Percentiles rank a stretch among this genome's conserved stretches.
phyloP scores from a whole-genome alignment of 257 asterid genomes.

The Solanum sitiens region DNA sequence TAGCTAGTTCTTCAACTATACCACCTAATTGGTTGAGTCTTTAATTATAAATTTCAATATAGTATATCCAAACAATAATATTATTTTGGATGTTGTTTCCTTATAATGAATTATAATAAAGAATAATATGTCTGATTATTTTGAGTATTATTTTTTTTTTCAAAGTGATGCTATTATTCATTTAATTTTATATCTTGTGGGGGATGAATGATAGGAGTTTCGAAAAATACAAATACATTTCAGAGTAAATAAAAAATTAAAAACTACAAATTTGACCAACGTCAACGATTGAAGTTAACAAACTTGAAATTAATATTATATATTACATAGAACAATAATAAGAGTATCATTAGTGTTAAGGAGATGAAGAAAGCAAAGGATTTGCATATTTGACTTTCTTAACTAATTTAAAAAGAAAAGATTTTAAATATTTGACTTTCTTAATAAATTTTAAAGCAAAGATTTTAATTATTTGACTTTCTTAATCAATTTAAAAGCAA shows the following conservation, averaged over 20 bases:
- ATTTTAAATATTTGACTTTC: too few relatives aligned
- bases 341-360: too few relatives aligned
- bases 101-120: not conserved
- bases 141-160: not conserved
- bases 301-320: not conserved
- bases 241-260: not conserved
- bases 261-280: not conserved
- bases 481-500: too few relatives aligned
- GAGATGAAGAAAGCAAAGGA: too few relatives aligned
- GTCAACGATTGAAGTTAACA: not conserved
- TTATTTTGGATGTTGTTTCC: not conserved
- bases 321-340: too few relatives aligned
- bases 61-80: not conserved
- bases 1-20: not conserved
- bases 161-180: not conserved
- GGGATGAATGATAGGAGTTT: not conserved
- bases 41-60: not conserved
- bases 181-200: conserved; percentile 7
- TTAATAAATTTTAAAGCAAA: too few relatives aligned
- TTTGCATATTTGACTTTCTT: too few relatives aligned
- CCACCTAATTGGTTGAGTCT: not conserved
- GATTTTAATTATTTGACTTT: too few relatives aligned
- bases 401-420: too few relatives aligned
- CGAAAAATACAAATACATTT: not conserved
- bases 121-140: not conserved